Percentiles rank a stretch among this genome's conserved stretches.
These are phyloP conservation scores for Murraya koenigii DNA, from an alignment of 345 rosid genomes.

Conservation along the genomic window DNA sequence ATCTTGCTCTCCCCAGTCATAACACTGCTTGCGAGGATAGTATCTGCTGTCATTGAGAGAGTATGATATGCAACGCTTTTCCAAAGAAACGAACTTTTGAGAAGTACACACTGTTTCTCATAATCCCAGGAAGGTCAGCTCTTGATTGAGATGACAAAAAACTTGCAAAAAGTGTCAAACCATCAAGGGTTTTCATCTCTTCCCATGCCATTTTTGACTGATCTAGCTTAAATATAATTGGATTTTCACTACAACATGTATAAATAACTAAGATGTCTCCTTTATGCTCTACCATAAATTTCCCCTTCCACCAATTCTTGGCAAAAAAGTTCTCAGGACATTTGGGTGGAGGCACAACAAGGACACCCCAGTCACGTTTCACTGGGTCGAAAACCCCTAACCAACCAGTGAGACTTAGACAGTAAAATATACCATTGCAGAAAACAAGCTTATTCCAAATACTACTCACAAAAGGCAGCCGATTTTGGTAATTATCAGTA, in stretches of 20 bases:
- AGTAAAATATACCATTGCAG: slow-evolving; percentile 48
- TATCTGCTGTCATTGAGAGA: slow-evolving; percentile 47
- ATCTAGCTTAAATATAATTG: slow-evolving; percentile 55
- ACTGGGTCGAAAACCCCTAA: slow-evolving; percentile 49
- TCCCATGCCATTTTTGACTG: slow-evolving; percentile 47
- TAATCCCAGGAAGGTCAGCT: slow-evolving; percentile 45
- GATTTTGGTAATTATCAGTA: slow-evolving; percentile 51
- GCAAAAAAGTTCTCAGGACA: slow-evolving; percentile 47
- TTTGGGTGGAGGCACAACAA: slow-evolving; percentile 57
- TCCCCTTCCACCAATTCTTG: slow-evolving; percentile 63
- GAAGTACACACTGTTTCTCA: slow-evolving; percentile 63
- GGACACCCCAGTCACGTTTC: slow-evolving; percentile 49
- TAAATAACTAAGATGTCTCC: slow-evolving; percentile 58
- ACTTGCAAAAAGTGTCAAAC: slow-evolving; percentile 62
- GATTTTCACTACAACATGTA: slow-evolving; percentile 46
- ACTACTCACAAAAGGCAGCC: slow-evolving; percentile 59
- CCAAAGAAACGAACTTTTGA: slow-evolving; percentile 69
- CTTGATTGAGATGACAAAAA: slow-evolving; percentile 55
- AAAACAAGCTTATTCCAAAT: slow-evolving; percentile 62
- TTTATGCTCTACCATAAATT: slow-evolving; percentile 49
- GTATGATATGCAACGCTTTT: slow-evolving; percentile 58
- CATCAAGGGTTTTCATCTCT: slow-evolving; percentile 51
- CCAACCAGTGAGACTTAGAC: slow-evolving; percentile 64
- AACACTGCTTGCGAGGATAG: slow-evolving; percentile 57
- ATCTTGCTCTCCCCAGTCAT: slow-evolving; percentile 66